These are phyloP conservation scores for Phytophthora ohioensis DNA, from an alignment of 352 stramenopile genomes.

Conservation along the genomic window DNA sequence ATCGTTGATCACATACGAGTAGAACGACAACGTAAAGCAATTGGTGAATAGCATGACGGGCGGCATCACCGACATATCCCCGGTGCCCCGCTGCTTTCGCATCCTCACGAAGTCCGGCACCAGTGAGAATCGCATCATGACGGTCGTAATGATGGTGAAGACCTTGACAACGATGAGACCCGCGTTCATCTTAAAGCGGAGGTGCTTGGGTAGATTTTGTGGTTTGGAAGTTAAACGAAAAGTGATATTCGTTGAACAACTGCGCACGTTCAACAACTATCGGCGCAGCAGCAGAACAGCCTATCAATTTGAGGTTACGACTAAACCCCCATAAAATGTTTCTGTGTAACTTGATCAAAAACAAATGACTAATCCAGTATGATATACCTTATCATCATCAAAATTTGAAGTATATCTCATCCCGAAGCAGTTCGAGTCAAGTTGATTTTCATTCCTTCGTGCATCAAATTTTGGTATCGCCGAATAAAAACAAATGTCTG, in stretches of 20 bases:
- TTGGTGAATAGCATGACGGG: slow-evolving; percentile 36
- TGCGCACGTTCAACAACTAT: background rate
- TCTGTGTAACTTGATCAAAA: too few relatives aligned
- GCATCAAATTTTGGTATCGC: background rate
- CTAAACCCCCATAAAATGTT: background rate
- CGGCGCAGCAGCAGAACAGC: too few relatives aligned
- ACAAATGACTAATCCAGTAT: too few relatives aligned
- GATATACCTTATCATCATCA: too few relatives aligned
- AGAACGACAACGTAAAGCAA: slow-evolving; percentile 36
- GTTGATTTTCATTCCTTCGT: slow-evolving; percentile 8
- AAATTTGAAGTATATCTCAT: too few relatives aligned
- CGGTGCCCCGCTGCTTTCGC: slow-evolving; percentile 28
- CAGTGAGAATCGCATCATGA: slow-evolving; percentile 42
- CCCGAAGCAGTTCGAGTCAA: slow-evolving; percentile 1
- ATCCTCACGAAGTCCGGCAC: slow-evolving; percentile 39
- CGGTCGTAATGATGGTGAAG: slow-evolving; percentile 32
- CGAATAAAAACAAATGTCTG: too few relatives aligned
- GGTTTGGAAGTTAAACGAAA: background rate
- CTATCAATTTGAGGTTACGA: background rate
- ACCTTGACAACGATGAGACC: slow-evolving; percentile 7
- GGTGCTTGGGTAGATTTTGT: background rate
- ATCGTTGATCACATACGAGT: slow-evolving; percentile 27
- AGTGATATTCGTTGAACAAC: background rate
- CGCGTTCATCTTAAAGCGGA: slow-evolving; percentile 4
- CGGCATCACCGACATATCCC: slow-evolving; percentile 36